Base-by-base conservation (phyloP, 805 yeast genomes). In the Lachancea lanzarotensis region DNA sequence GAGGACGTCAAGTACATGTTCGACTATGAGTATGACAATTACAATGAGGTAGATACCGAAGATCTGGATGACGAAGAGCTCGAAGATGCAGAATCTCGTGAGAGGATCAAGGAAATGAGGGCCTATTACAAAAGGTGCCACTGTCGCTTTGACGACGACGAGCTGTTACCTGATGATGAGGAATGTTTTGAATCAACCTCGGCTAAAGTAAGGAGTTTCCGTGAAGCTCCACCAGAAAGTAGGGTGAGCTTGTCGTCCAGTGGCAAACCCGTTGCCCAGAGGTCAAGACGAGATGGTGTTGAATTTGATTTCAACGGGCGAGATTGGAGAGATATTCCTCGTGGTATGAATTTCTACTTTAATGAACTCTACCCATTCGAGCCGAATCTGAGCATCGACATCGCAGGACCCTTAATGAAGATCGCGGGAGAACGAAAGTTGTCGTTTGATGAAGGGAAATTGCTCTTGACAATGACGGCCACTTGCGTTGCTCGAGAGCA, bases 321-420 rank as follows among this genome's bases (percentile, higher is more conserved):
- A 30, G 89, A 83, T 62, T 81, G 89, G 86, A 66, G 88, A 53
- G 89, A 82, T 59, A 69, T 81, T 11, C 83, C 85, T 2, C 65
- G 88, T 40, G 85, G 78, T 2, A 68, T 67, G 1, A 83, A 83
- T 55, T 60, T 65, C 11, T 61, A 65, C 31, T 65, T 69, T 38
- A 53, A 62, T 2, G 49, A 55, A 9, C 38, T 41, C 9, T 61
- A 53, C 42, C 22, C 33, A 13, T 63, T 63, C 43, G 42, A 54
- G 10, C 43, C 50, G 13, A 27, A 40, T 1, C 54, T 60, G 4
- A 31, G 36, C 32, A 27, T 49, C n/a, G 52, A 51, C 9, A 37
- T 46, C 2, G 44, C 53, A 16, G 20, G 40, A 11, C 36, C 43
- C 8, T 48, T 61, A 31, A 52, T 53, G 18, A 12, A 35, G 11